These are phyloP conservation scores for Fonsecaea pedrosoi DNA, from an alignment of 2,329 filamentous ascomycete genomes.

Conservation along the genomic window DNA sequence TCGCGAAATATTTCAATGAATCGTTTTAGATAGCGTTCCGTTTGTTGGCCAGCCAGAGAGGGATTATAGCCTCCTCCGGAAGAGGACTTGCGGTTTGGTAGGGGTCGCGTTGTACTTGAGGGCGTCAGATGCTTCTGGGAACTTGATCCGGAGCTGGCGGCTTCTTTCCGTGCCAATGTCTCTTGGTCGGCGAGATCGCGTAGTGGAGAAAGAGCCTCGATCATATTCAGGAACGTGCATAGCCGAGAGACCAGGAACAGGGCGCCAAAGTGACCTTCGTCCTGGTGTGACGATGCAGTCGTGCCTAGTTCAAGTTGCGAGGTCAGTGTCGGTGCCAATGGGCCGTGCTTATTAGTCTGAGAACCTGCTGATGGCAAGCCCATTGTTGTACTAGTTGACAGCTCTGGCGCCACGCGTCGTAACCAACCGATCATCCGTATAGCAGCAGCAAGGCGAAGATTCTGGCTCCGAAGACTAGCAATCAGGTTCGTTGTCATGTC, in stretches of 20 bases:
- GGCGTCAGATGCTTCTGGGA: constrained; percentile 16
- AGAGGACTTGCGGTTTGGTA: constrained; percentile 18
- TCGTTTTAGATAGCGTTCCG: constrained; percentile 89
- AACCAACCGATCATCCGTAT: constrained; percentile 93
- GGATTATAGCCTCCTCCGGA: constrained; percentile 23
- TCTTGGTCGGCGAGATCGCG: constrained; percentile 91
- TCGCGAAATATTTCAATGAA: constrained; percentile 98
- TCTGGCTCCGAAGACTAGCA: constrained; percentile 69
- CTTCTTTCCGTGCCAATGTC: constrained; percentile 55
- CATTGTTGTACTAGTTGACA: constrained; percentile 56
- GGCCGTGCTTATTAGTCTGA: constrained; percentile 32
- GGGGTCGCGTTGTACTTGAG: background rate
- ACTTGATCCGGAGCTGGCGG: background rate
- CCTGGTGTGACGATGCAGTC: constrained; percentile 42
- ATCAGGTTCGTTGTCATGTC: constrained; percentile 87
- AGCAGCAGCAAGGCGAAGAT: constrained; percentile 84
- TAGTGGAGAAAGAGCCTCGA: constrained; percentile 83
- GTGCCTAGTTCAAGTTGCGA: constrained; percentile 21
- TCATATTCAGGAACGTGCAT: constrained; percentile 76
- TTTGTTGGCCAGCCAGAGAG: constrained; percentile 74
- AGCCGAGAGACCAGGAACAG: constrained; percentile 88
- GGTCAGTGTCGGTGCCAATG: constrained; percentile 19
- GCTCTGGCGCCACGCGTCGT: constrained; percentile 81
- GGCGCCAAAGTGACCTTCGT: constrained; percentile 76
- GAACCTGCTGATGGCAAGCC: background rate